Base-by-base conservation (phyloP, 306 rosid genomes). In the Rosa multiflora region DNA sequence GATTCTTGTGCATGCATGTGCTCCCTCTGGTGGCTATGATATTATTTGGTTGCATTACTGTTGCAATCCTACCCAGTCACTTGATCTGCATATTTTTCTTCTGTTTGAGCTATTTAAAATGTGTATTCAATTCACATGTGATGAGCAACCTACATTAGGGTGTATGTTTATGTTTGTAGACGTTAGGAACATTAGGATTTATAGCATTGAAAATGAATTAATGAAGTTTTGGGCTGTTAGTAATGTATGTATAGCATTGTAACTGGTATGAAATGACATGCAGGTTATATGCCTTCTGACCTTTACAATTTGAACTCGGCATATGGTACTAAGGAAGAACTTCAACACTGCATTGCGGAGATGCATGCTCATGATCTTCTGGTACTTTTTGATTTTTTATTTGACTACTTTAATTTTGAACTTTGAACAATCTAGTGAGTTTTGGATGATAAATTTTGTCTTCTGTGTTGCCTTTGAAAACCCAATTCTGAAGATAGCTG, bases 211-310 rank as follows among this genome's bases (percentile, higher is more conserved):
- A 40, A 73, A 40, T 42, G 18, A 75, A 26, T 15, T 61, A 12
- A 29, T 15, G 14, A 76, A 32, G 46, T 26, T 26, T 44, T 40
- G n/a, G 4, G 35, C 62, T 63, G 44, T 47, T 48, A 63, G 6
- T 75, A 63, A 5, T 10, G 21, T 58, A 6, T 15, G 62, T 76
- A 20, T 17, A 77, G 71, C 79, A 70, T 44, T 66, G 76, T 78
- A 62, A 84, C 44, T 56, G 63, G 13, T 82, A 69, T 48, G 58
- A 59, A 72, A 53, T 82, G 74, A 32, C 74, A 66, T 86, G 82
- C 89, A 91, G 96, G 96, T 83, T 89, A 91, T 83, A 91, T 91
- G 96, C 96, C 96, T 79, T 87, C 93, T 72, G 96, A 91, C 82
- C 90, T 91, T 40, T 91, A 91, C 93, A 89, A 89, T 85, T 82